Conservation (phyloP, 2,329 filamentous ascomycete genomes). For the Cyclaneusma minus region DNA sequence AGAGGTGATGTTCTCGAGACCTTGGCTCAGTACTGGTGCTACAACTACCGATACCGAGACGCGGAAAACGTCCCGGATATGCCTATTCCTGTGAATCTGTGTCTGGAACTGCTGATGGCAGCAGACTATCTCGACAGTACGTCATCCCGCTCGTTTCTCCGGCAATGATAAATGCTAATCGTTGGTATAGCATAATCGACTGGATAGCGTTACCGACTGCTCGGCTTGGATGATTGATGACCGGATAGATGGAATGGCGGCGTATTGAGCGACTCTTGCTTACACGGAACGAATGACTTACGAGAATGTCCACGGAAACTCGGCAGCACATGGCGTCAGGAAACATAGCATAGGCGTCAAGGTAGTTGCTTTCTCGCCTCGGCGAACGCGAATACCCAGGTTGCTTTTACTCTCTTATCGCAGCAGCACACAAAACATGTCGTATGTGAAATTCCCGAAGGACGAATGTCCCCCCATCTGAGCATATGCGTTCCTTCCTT, state of each 20-base stretch:
- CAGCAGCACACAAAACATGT: too few relatives aligned
- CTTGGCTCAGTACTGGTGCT: conserved; percentile 71
- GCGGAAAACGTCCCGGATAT: conserved; percentile 62
- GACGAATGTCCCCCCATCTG: conserved; percentile 12
- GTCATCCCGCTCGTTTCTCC: conserved; percentile 9
- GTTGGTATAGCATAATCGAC: conserved; percentile 4
- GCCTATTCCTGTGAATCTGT: conserved; percentile 66
- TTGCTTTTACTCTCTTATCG: too few relatives aligned
- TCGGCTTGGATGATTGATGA: conserved; percentile 3
- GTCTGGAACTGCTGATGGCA: conserved; percentile 61
- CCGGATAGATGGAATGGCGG: conserved; percentile 5
- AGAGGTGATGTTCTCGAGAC: conserved; percentile 65
- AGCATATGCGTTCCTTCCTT: conserved; percentile 20
- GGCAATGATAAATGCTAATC: conserved; percentile 4
- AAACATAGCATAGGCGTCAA: not conserved
- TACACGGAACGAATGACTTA: conserved; percentile 1
- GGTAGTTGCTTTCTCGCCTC: conserved; percentile 1
- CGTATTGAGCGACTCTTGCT: conserved; percentile 1
- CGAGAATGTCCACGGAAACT: conserved; percentile 2
- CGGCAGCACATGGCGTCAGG: conserved; percentile 1
- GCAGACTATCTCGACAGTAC: conserved; percentile 59
- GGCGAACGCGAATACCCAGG: not conserved
- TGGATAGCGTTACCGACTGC: too few relatives aligned
- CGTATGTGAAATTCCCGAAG: too few relatives aligned
- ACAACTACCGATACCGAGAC: conserved; percentile 60